Evolutionary conservation across 371 early-diverging fungal species (phyloP).

Genomic region (Mucor sp.): DNA sequence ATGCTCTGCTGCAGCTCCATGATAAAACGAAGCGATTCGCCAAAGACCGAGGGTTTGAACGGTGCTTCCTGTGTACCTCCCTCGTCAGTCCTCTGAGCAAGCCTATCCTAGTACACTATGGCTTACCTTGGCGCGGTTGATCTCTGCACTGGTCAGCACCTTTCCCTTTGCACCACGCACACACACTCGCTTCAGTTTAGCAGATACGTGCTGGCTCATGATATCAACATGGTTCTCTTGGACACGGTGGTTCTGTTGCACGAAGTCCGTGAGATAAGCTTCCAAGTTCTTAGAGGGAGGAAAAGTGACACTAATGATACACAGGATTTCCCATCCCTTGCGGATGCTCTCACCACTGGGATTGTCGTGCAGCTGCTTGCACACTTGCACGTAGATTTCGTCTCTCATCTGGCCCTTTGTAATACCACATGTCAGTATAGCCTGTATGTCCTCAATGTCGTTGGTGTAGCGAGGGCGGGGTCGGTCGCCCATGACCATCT

Average conservation of each 20-base stretch:
- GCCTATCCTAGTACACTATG: no score
- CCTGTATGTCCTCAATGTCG: conserved; percentile 68
- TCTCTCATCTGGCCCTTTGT: conserved; percentile 79
- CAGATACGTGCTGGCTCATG: conserved; percentile 64
- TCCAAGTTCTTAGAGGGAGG: conserved; percentile 92
- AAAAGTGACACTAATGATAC: conserved; percentile 81
- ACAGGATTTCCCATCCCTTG: conserved; percentile 89
- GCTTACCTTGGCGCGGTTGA: conserved; percentile 72
- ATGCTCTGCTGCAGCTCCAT: conserved; percentile 62
- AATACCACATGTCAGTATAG: conserved; percentile 79
- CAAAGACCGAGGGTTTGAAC: conserved; percentile 89
- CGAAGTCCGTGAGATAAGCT: conserved; percentile 80
- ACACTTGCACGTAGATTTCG: conserved; percentile 93
- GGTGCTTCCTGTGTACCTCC: conserved; percentile 80
- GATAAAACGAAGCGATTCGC: conserved; percentile 83
- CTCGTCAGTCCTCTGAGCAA: neutral
- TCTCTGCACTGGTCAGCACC: conserved; percentile 73
- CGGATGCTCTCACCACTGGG: conserved; percentile 73
- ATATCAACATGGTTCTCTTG: conserved; percentile 54
- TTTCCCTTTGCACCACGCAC: conserved; percentile 82
- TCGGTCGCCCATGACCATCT: conserved; percentile 85
- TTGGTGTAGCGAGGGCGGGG: conserved; percentile 31
- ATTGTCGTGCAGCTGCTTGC: conserved; percentile 88
- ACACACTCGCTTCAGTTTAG: conserved; percentile 73
- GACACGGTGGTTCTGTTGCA: conserved; percentile 54